Base-by-base conservation (phyloP, 495 filamentous ascomycete species). In the Pyronema domesticum region DNA sequence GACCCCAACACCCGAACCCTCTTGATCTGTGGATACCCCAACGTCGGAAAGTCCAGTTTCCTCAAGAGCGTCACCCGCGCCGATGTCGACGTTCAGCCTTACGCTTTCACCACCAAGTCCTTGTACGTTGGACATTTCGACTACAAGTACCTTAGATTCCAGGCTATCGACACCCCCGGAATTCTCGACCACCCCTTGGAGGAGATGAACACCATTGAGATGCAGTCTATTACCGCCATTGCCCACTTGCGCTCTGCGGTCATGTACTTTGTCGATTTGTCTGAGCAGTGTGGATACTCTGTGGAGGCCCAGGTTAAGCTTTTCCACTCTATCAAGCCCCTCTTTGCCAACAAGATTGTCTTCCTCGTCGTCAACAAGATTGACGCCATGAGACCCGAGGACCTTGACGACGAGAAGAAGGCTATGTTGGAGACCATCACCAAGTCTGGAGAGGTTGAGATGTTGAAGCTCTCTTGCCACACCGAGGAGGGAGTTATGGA, bases 181-280 rank as follows among this genome's bases (percentile, higher is more conserved):
- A 94, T 98, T 66, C 74, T 96, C 54, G 91, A 98, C 65, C 93
- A 98, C 67, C 93, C 91, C 11, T 76, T 98, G 8, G 93, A 96
- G 70, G 91, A 98, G 72, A 98, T 98, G 91, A 98, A 96, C 71
- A 95, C 91, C 8, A 98, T 98, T 67, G 93, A 98, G 69, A 95
- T 96, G 89, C 91, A 87, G 68, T 88, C 82, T 13, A 95, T 98
- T 57, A 95, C 89, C 10, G 91, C 91, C 8, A 93, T 98, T 70
- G 91, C 91, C 43, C 91, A 98, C 75, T 72, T 98, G 55, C 80
- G 91, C 48, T 89, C 86, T 33, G 89, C 89, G 19, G 88, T 96
- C 55, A 73, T 95, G 53, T 98, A 95, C 70, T 98, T 98, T 70
- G 94, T 98, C 80, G 91, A 96, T 71, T 76, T 96, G 55, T 91